phyloP scores from a whole-genome alignment of 2,329 filamentous ascomycete species.

The Alternaria triticimaculans region DNA sequence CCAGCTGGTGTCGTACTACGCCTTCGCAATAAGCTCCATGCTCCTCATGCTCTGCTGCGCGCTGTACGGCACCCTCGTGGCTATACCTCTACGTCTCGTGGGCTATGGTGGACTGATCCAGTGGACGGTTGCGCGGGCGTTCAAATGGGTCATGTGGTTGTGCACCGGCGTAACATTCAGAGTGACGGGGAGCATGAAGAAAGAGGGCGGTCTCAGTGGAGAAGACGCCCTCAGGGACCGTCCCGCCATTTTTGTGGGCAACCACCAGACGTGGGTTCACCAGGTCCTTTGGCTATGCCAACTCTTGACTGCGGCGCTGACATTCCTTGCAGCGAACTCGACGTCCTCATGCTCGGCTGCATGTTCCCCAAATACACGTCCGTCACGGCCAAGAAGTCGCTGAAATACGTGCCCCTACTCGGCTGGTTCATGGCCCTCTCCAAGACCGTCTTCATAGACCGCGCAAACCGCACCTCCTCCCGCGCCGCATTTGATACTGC shows the following conservation, averaged over 20 bases:
- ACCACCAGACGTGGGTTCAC: conserved; percentile 77
- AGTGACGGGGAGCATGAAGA: conserved; percentile 58
- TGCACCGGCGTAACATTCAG: conserved; percentile 80
- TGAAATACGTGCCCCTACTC: conserved; percentile 81
- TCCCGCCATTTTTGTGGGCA: conserved; percentile 89
- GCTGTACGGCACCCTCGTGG: conserved; percentile 76
- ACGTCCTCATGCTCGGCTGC: conserved; percentile 87
- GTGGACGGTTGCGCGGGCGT: conserved; percentile 80
- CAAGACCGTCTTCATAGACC: conserved; percentile 94
- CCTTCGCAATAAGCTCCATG: conserved; percentile 63
- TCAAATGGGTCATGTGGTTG: conserved; percentile 78
- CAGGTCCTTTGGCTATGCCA: background rate
- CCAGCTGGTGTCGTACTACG: conserved; percentile 64
- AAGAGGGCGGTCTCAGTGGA: conserved; percentile 38
- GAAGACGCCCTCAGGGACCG: conserved; percentile 53
- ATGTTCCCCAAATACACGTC: conserved; percentile 92
- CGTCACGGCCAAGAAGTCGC: conserved; percentile 87
- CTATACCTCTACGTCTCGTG: conserved; percentile 71
- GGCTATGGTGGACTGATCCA: conserved; percentile 81
- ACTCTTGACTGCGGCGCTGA: conserved; percentile 18
- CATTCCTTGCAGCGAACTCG: conserved; percentile 68
- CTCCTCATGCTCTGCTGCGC: conserved; percentile 53
- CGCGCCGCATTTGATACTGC: conserved; percentile 85
- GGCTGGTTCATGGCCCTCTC: conserved; percentile 91
- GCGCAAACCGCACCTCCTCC: conserved; percentile 81